Evolutionary conservation across 306 rosid genomes (phyloP), one percentile per base, ranked within the genome.

Genomic region (Quillaja saponaria): DNA sequence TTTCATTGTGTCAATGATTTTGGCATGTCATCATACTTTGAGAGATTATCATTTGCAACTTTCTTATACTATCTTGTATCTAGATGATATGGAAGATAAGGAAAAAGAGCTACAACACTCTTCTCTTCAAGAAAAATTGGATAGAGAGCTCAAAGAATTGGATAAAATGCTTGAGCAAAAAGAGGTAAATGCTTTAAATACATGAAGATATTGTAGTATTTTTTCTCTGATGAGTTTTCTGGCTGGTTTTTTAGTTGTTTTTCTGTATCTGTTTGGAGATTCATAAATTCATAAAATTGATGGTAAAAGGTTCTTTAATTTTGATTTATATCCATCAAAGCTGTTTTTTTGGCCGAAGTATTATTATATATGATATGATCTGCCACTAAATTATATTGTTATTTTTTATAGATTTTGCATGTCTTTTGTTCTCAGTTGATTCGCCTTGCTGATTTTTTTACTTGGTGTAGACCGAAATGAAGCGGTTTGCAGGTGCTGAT

Each of bases 21-120:
- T 61, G 15, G 9, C 45, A 14, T 52, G 38, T 44, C 37, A 40
- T 53, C 41, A 11, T 51, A 55, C 19, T 46, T 34, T 20, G 39
- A 34, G 39, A 34, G 15, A 31, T 57, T 7, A 10, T 11, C 16
- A 55, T 46, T 37, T 0, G 4, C 49, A 54, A 60, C 37, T 13
- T 57, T 47, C 31, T 25, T 63, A 7, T 55, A 39, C 55, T 37
- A 13, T 50, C 51, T 35, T 35, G 52, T 58, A 38, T 75, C 83
- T 66, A 89, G 97, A 83, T 66, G 94, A 71, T 40, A 49, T 74
- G 57, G 94, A 71, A 68, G 88, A 77, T 72, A 81, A 75, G 6
- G 95, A 84, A 65, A 94, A 94, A 83, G 99, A 89, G 74, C 75
- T 76, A 72, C 97, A 94, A 45, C 94, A 89, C 76, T 94, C 91